A percentile compares a stretch with the other conserved stretches of the same genome.
phyloP scores from a whole-genome alignment of 768 basidiomycete genomes.

The Lactarius tabidus region DNA sequence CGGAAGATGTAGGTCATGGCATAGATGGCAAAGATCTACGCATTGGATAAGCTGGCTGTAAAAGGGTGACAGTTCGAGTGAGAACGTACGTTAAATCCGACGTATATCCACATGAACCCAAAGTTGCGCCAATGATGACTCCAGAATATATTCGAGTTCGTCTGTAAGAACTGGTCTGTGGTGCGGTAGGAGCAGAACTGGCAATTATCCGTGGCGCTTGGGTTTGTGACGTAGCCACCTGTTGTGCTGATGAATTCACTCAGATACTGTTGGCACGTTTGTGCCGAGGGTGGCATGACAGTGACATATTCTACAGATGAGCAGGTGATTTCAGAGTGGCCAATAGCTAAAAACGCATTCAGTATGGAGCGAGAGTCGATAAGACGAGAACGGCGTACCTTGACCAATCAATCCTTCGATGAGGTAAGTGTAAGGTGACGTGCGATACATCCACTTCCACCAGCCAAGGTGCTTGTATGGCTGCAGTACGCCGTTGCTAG shows the following conservation, averaged over 20 bases:
- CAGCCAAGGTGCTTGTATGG: constrained; percentile 41
- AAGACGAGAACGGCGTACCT: constrained; percentile 36
- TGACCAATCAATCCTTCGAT: constrained; percentile 40
- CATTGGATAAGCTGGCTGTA: background rate
- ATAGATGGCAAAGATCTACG: constrained; percentile 45
- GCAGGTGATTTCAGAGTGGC: constrained; percentile 50
- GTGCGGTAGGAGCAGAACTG: constrained; percentile 53
- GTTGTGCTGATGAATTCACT: constrained; percentile 37
- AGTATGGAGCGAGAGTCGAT: background rate
- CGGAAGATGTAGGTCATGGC: constrained; percentile 56
- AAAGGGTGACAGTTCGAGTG: background rate
- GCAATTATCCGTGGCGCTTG: constrained; percentile 38
- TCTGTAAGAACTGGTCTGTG: constrained; percentile 55
- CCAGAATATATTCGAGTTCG: constrained; percentile 60
- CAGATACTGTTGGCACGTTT: constrained; percentile 47
- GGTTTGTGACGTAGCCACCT: constrained; percentile 49
- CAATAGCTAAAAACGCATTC: constrained; percentile 41
- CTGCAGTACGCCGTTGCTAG: constrained; percentile 47
- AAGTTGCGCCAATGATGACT: constrained; percentile 46
- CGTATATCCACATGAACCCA: constrained; percentile 43
- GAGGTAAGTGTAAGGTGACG: constrained; percentile 37
- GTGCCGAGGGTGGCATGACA: constrained; percentile 44
- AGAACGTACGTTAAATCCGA: constrained; percentile 42
- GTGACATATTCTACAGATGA: constrained; percentile 56
- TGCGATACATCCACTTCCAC: constrained; percentile 43